These are phyloP conservation scores for Beta macrorhiza DNA, from an alignment of 179 eudicot genomes.

Conservation along the genomic window DNA sequence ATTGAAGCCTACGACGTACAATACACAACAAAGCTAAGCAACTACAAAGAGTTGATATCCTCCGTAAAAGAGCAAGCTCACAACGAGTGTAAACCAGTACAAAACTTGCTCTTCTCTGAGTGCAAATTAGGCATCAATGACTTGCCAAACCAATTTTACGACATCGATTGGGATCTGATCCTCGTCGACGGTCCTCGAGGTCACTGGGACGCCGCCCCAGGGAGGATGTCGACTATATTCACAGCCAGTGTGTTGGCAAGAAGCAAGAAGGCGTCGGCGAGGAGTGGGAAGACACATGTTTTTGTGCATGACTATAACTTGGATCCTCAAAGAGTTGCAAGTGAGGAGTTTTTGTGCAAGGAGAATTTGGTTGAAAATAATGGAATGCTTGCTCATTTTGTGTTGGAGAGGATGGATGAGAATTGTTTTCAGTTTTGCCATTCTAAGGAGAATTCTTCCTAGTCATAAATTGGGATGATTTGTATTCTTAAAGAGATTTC, in stretches of 20 bases:
- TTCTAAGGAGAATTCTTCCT: slow-evolving; percentile 14
- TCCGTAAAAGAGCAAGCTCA: slow-evolving; percentile 52
- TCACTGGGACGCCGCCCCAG: slow-evolving; percentile 78
- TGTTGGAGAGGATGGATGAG: slow-evolving; percentile 66
- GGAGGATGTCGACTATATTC: slow-evolving; percentile 77
- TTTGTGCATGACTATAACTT: slow-evolving; percentile 78
- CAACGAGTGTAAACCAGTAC: slow-evolving; percentile 86
- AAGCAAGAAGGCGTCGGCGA: slow-evolving; percentile 58
- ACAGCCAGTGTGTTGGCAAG: slow-evolving; percentile 79
- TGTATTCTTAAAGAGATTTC: not conserved
- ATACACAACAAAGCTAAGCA: slow-evolving; percentile 65
- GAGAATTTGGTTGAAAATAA: slow-evolving; percentile 75
- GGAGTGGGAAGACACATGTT: slow-evolving; percentile 53
- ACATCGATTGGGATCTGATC: slow-evolving; percentile 80
- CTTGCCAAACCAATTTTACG: slow-evolving; percentile 79
- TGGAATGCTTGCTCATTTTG: slow-evolving; percentile 72
- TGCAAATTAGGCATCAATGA: slow-evolving; percentile 77
- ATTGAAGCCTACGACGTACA: slow-evolving; percentile 88
- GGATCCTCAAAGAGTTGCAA: slow-evolving; percentile 55
- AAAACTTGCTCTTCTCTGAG: slow-evolving; percentile 83
- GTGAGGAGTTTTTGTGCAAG: slow-evolving; percentile 81
- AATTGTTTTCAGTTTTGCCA: slow-evolving; percentile 55
- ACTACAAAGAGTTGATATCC: slow-evolving; percentile 49
- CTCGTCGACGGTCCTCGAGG: slow-evolving; percentile 85
- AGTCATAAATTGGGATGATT: not conserved